A percentile compares a stretch with the other conserved stretches of the same genome.
These are phyloP conservation scores for Pseudocercospora macadamiae DNA, from an alignment of 2,329 filamentous ascomycete species.

Conservation along the genomic window DNA sequence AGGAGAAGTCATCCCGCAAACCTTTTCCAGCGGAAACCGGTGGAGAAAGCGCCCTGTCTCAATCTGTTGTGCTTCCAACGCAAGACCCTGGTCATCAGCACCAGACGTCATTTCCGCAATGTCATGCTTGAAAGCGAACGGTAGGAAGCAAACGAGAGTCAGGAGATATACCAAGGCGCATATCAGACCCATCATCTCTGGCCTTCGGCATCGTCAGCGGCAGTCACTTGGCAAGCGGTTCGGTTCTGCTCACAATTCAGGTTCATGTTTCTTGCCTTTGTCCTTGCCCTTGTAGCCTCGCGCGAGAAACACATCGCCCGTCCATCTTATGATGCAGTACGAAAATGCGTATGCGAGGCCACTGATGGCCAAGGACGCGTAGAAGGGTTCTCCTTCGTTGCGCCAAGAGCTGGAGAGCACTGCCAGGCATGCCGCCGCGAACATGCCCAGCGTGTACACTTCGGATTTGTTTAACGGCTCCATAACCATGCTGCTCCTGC, in stretches of 20 bases:
- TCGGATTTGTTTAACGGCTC: conserved; percentile 55
- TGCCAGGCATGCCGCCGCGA: conserved; percentile 70
- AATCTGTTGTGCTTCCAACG: conserved; percentile 71
- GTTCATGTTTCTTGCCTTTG: conserved; percentile 74
- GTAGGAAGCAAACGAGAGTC: conserved; percentile 86
- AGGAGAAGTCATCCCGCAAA: conserved; percentile 22
- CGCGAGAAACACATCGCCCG: conserved; percentile 84
- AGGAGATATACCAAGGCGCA: conserved; percentile 92
- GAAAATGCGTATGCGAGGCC: conserved; percentile 78
- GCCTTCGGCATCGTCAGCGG: conserved; percentile 52
- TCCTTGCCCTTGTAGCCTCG: conserved; percentile 89
- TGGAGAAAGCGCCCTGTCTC: conserved; percentile 85
- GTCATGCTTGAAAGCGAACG: conserved; percentile 97
- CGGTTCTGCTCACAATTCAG: conserved; percentile 66
- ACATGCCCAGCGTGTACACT: conserved; percentile 60
- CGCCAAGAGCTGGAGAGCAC: conserved; percentile 80
- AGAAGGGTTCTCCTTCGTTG: conserved; percentile 83
- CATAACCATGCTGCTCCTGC: conserved; percentile 21
- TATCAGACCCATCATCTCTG: conserved; percentile 94
- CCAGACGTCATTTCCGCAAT: conserved; percentile 94
- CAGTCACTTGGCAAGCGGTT: neutral
- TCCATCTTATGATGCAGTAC: conserved; percentile 89
- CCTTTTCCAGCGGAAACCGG: conserved; percentile 88
- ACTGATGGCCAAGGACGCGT: conserved; percentile 86
- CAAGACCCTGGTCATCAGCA: conserved; percentile 86